Evolutionary conservation across 1,284 basidiomycete species (phyloP).

Genomic region (Heliocybe sulcata): DNA sequence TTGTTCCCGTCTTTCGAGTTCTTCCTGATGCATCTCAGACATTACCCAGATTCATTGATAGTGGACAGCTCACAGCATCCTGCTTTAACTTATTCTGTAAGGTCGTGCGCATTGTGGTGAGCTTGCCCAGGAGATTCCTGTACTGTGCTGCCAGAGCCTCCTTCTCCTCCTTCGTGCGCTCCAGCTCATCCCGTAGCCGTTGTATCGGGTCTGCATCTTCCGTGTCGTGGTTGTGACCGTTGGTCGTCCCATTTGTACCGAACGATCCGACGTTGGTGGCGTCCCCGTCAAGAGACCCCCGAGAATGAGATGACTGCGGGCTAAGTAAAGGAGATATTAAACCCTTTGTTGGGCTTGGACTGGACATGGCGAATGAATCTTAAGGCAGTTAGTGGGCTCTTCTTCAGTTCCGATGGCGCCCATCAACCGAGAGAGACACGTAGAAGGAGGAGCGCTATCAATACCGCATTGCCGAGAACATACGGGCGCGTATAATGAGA

Average conservation of each 20-base stretch:
- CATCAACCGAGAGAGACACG: neutral
- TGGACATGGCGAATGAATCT: neutral
- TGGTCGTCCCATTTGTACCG: neutral
- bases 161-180: constrained; percentile 70
- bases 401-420: neutral
- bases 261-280: neutral
- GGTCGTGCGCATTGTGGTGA: constrained; percentile 90
- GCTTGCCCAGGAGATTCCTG: constrained; percentile 77
- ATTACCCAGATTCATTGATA: constrained; percentile 12
- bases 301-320: neutral
- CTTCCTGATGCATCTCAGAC: constrained; percentile 61
- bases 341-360: neutral
- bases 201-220: constrained; percentile 34
- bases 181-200: constrained; percentile 50
- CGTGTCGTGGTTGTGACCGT: neutral
- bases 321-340: neutral
- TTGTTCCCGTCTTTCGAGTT: constrained; percentile 86
- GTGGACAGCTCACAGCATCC: constrained; percentile 75
- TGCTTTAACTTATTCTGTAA: constrained; percentile 93
- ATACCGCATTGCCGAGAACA: neutral
- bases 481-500: neutral
- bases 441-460: neutral
- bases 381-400: neutral
- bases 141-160: constrained; percentile 84
- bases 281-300: neutral